Base-by-base conservation (phyloP, 352 stramenopile species). In the Phytophthora sansomeana region DNA sequence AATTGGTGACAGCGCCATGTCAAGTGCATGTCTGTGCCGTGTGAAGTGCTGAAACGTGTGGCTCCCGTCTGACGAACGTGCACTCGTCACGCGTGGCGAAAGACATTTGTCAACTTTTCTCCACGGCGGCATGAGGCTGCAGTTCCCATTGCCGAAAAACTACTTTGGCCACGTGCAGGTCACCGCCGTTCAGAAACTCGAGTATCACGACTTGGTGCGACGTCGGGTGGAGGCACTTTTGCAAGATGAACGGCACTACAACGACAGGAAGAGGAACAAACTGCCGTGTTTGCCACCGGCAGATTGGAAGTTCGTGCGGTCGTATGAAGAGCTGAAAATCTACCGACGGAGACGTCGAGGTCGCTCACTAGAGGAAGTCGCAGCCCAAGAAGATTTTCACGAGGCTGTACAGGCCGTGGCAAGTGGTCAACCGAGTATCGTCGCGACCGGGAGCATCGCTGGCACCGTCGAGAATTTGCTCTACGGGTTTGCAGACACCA, bases 401-500 rank as follows among this genome's bases (percentile, higher is more conserved):
- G 51, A 67, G 7, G 64, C 64, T 4, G 41, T 28, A 24, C 28
- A 49, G 14, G 46, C 66, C 3, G 61, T 74, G 11, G 55, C 62
- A 3, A 42, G 33, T 26, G 57, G 63, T 26, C 58, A 73, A 39
- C 75, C 57, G 8, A 58, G 17, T 9, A 74, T 89, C 58, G 61
- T 85, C 11, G 70, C 73, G 13, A 44, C 84, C 8, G 78, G 78
- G 7, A 53, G 65, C 21, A 67, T 87, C n/a, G 62, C 75, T 14
- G 80, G 80, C 6, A 75, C 78, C 10, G 70, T 89, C 17, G 76
- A 89, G 32, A 76, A 85, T 35, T 32, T 85, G 42, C 41, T 89
- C 19, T 89, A 85, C 58, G 80, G 80, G 76, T 64, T 58, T 61
- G 14, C 21, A 24, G 21, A 78, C 66, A 5, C 61, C 80, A 17